A percentile compares a stretch with the other conserved stretches of the same genome.
These are phyloP conservation scores for Urochloa ruziziensis DNA, from an alignment of 176 grass and related monocot genomes.

Conservation along the genomic window DNA sequence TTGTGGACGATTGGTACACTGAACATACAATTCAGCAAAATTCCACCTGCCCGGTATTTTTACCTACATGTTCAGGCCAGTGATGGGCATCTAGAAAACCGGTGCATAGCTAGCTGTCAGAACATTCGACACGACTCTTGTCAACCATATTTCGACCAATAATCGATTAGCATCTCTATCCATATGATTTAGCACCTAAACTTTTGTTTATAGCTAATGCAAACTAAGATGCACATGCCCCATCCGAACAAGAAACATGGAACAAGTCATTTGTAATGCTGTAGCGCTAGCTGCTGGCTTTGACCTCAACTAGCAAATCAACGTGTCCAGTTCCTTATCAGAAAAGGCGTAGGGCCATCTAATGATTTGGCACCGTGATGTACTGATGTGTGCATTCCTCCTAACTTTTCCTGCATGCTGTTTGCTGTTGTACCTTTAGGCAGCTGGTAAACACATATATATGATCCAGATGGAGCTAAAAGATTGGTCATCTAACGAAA, in stretches of 20 bases:
- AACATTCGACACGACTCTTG: neutral
- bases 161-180: constrained; percentile 8
- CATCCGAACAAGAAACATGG: neutral
- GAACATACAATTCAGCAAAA: neutral
- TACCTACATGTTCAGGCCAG: neutral
- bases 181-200: constrained; percentile 23
- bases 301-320: neutral
- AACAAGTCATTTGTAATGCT: neutral
- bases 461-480: constrained; percentile 4
- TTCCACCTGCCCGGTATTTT: neutral
- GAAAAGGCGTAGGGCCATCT: neutral
- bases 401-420: neutral
- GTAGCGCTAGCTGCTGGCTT: neutral
- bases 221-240: constrained; percentile 9
- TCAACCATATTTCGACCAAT: neutral
- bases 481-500: neutral
- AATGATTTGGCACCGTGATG: constrained; percentile 26
- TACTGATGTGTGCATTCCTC: neutral
- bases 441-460: neutral
- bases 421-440: neutral
- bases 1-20: neutral
- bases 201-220: neutral
- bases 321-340: neutral
- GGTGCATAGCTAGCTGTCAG: neutral
- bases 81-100: neutral